Base-by-base conservation (phyloP, 1,284 basidiomycete genomes). In the Malassezia psittaci region DNA sequence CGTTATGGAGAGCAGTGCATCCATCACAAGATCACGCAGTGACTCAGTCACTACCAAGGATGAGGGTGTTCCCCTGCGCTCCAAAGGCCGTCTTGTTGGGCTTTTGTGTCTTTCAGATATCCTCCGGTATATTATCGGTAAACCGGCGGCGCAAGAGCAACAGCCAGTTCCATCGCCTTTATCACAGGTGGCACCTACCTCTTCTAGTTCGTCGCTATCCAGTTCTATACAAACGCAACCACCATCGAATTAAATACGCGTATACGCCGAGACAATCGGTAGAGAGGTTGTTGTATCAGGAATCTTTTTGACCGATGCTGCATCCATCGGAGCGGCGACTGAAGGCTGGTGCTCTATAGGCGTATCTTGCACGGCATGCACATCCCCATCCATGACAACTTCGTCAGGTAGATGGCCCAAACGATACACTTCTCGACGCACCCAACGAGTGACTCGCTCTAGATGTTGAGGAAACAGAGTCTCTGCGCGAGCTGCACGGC, bases 401-500 rank as follows among this genome's bases (percentile, higher is more conserved):
- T 83, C 80, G 68, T 96, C 89, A 21, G 80, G 78, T 34, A 94
- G 72, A 29, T 71, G 69, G 66, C 90, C 86, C 21, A 96, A 77
- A 42, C 90, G 77, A 36, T 78, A 77, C 35, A 88, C 77, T 77
- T 96, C 91, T 60, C 82, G 79, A 52, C 90, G 79, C 33, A 90
- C 77, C 67, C 90, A 94, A 42, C 76, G 77, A n/a, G 87, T 84
- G 16, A 93, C 77, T 39, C 81, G 79, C 46, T 84, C 81, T 79
- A 96, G 84, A 40, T 86, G 79, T 71, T 85, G 60, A 2, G 68
- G 66, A 53, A 68, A 70, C 7, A 64, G 58, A 5, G 68, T 36
- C 36, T 68, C 82, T 0, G 87, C 58, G 37, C 65, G 59, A 12
- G 53, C 57, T 5, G 61, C 60, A n/a, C 61, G 61, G 48, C 66